Base-by-base conservation (phyloP, 1,284 basidiomycete genomes). In the Malassezia furfur region DNA sequence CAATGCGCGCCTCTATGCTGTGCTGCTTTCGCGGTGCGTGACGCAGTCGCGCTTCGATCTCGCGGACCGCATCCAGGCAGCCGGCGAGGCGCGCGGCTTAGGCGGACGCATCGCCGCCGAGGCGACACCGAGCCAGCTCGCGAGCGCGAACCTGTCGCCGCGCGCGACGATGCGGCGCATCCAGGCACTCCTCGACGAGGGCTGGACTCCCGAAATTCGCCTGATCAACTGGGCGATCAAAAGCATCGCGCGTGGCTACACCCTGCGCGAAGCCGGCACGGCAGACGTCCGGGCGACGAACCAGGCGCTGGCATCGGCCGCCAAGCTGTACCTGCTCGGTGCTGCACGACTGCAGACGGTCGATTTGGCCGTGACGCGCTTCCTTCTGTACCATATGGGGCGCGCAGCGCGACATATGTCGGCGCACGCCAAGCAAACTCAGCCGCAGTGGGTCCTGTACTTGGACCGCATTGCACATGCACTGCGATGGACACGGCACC, bases 1-100 rank as follows among this genome's bases (percentile, higher is more conserved):
- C 21, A 47, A 56, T 19, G 39, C 44, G 35, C 50, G 32, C 9
- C 37, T 57, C 8, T 57, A 52, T 46, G 51, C 50, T 4, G 55
- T 48, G n/a, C 39, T 57, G 2, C 32, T 57, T 14, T 32, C 55
- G 9, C 44, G 46, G 2, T 52, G 44, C 34, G 10, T 52, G 8
- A 11, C 25, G 11, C 10, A 17, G 21, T 15, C 11, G 3, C 44
- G 37, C 11, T 19, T 48, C 7, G 55, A 52, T 9, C 25, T 49
- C 4, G 45, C 46, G 6, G 39, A 38, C 14, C 17, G 19, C 2
- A 30, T 57, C 21, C 38, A 57, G 17, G 34, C 17, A 2, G 43
- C 44, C 8, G 45, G 38, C 5, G 48, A 19, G 5, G 25, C 22
- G 8, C 50, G 32, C 6, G 32, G 40, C 10, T 32, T 52, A n/a